These are phyloP conservation scores for Hypholoma fasciculare DNA, from an alignment of 768 basidiomycete genomes.

Conservation along the genomic window DNA sequence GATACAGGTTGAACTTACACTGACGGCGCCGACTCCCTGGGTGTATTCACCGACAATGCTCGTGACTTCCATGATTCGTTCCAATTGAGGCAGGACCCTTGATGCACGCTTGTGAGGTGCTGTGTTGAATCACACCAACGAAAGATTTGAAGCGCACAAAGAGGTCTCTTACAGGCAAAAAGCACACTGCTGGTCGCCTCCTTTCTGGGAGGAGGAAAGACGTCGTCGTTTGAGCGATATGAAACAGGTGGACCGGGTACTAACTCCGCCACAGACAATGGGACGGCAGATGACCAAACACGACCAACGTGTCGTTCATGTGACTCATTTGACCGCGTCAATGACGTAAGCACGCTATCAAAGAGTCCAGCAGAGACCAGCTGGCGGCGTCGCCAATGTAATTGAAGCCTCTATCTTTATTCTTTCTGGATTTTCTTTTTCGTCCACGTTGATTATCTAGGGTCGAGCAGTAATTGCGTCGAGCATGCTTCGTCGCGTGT, in stretches of 20 bases:
- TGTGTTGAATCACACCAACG: neutral
- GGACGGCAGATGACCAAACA: neutral
- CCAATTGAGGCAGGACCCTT: conserved; percentile 11
- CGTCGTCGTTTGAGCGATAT: neutral
- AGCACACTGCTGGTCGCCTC: neutral
- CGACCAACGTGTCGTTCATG: neutral
- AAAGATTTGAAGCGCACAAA: neutral
- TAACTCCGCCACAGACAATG: neutral
- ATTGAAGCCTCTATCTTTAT: neutral
- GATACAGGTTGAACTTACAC: neutral
- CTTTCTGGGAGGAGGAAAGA: neutral
- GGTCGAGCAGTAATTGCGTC: neutral
- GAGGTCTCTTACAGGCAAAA: neutral
- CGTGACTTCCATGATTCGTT: neutral
- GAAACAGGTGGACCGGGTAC: neutral
- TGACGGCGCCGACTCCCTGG: neutral
- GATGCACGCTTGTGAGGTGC: neutral
- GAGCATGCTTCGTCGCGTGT: conserved; percentile 62
- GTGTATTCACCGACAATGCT: neutral
- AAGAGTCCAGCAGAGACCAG: too few species aligned
- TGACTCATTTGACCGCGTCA: neutral
- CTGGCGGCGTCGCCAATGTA: too few species aligned
- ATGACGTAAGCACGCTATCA: neutral
- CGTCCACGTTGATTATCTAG: too few species aligned
- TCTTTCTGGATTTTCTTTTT: neutral